These are phyloP conservation scores for Stachybotrys chartarum DNA, from an alignment of 2,329 filamentous ascomycete genomes.

Conservation along the genomic window DNA sequence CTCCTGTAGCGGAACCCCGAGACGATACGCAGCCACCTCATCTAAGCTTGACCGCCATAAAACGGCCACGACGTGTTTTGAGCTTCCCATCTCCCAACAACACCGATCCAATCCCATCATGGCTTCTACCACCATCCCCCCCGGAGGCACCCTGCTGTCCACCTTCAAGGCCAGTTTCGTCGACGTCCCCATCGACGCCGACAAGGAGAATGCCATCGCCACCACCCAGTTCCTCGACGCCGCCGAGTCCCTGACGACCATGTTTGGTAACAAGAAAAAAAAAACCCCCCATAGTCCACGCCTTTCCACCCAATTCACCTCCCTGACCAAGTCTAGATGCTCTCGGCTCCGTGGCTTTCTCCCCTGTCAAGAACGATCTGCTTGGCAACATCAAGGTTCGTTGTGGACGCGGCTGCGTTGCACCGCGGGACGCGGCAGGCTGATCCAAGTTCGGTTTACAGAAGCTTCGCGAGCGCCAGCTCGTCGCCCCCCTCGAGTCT, in stretches of 20 bases:
- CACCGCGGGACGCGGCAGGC: neutral
- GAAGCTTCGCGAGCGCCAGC: conserved; percentile 85
- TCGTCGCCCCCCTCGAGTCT: conserved; percentile 71
- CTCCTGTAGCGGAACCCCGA: neutral
- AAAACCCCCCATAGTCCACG: too few species aligned
- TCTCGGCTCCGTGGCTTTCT: conserved; percentile 69
- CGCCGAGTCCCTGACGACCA: conserved; percentile 73
- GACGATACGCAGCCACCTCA: neutral
- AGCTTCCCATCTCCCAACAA: neutral
- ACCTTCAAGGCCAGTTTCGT: conserved; percentile 77
- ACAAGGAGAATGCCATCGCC: conserved; percentile 68
- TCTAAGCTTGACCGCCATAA: neutral
- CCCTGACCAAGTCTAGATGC: conserved; percentile 36
- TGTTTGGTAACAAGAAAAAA: conserved; percentile 59
- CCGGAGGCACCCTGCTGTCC: conserved; percentile 76
- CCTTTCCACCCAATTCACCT: neutral
- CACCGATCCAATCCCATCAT: conserved; percentile 28
- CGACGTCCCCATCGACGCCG: conserved; percentile 69
- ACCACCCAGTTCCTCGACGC: conserved; percentile 90
- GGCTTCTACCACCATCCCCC: conserved; percentile 45
- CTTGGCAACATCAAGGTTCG: conserved; percentile 81
- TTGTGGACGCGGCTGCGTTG: conserved; percentile 10
- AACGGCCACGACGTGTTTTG: conserved; percentile 3
- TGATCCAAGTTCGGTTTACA: conserved; percentile 23
- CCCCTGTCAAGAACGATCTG: conserved; percentile 87